These are phyloP conservation scores for Malus hybrid DNA, from an alignment of 331 rosid genomes.

Conservation along the genomic window DNA sequence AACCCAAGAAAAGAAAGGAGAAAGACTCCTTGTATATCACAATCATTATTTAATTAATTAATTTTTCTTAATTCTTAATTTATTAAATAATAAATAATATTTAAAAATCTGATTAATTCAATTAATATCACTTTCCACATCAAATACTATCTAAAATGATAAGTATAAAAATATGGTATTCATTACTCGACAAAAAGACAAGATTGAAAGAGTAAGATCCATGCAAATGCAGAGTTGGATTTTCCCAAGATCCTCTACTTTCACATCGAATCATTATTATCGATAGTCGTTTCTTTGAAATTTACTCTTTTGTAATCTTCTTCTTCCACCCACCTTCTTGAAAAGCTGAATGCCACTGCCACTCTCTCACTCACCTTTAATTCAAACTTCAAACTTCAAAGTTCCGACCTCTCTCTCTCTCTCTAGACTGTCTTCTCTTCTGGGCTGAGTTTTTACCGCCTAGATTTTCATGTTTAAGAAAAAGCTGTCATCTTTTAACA, in stretches of 20 bases:
- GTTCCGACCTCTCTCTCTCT: conserved; percentile 16
- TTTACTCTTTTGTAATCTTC: conserved; percentile 55
- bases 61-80: no score
- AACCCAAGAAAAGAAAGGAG: no score
- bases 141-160: no score
- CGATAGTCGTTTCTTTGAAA: conserved; percentile 11
- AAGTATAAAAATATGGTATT: no score
- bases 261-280: conserved; percentile 11
- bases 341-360: conserved; percentile 26
- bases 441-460: conserved; percentile 16
- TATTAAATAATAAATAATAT: no score
- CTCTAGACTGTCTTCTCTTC: neutral
- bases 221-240: conserved; percentile 35
- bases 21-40: no score
- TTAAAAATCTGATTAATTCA: no score
- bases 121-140: no score
- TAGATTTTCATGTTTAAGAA: conserved; percentile 14
- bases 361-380: conserved; percentile 44
- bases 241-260: conserved; percentile 24
- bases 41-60: no score
- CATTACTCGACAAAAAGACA: conserved; percentile 12
- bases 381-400: conserved; percentile 66
- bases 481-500: conserved; percentile 4
- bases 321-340: conserved; percentile 2
- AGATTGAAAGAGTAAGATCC: conserved; percentile 17